These are phyloP conservation scores for Elsinoe necatrix DNA, from an alignment of 2,329 filamentous ascomycete species.

Conservation along the genomic window DNA sequence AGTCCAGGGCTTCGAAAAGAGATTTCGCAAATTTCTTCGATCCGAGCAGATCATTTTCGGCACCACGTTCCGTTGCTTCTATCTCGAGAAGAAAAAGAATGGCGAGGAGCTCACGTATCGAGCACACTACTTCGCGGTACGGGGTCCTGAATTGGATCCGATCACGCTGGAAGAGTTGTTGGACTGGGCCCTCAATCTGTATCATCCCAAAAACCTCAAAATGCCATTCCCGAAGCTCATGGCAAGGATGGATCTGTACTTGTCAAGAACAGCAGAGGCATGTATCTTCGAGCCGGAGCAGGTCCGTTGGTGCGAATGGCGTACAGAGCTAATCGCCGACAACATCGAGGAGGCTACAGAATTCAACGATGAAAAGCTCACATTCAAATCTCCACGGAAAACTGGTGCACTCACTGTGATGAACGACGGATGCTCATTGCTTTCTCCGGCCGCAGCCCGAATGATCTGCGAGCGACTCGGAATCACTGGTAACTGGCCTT, in stretches of 20 bases:
- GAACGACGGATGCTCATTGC: constrained; percentile 52
- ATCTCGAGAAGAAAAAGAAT: constrained; percentile 25
- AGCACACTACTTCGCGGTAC: constrained; percentile 23
- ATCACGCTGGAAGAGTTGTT: constrained; percentile 27
- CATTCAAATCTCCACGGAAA: constrained; percentile 20
- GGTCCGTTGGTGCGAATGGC: constrained; percentile 23
- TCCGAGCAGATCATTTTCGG: constrained; percentile 34
- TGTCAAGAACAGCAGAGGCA: constrained; percentile 35
- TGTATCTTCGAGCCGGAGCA: constrained; percentile 32
- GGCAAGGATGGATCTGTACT: constrained; percentile 35
- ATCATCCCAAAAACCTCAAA: constrained; percentile 22
- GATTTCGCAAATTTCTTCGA: constrained; percentile 31
- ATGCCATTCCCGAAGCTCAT: constrained; percentile 34
- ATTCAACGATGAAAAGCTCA: constrained; percentile 30
- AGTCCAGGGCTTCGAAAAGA: constrained; percentile 20
- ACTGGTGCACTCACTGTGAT: constrained; percentile 27
- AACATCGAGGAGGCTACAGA: constrained; percentile 27
- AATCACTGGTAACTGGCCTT: constrained; percentile 46
- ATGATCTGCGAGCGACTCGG: constrained; percentile 46
- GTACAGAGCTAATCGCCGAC: constrained; percentile 29
- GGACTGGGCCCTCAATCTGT: constrained; percentile 35
- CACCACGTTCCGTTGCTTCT: constrained; percentile 34
- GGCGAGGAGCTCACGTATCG: constrained; percentile 14
- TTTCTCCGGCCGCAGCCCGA: constrained; percentile 53
- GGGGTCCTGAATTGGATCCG: constrained; percentile 18